These are phyloP conservation scores for Mariannaea elegans DNA, from an alignment of 2,329 filamentous ascomycete species.

Conservation along the genomic window DNA sequence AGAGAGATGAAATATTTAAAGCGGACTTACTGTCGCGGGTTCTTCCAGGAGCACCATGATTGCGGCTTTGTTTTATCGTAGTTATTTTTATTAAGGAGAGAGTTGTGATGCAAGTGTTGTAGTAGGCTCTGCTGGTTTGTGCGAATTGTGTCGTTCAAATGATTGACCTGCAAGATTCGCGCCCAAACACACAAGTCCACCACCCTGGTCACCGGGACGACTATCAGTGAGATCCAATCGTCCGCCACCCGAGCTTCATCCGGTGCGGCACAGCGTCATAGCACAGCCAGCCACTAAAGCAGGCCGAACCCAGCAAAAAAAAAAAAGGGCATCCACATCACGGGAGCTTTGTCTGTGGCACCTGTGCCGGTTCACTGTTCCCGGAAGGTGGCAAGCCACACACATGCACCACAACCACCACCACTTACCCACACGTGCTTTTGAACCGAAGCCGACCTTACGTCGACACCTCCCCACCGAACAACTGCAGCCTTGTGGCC, in stretches of 20 bases:
- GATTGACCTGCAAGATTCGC: too few species aligned
- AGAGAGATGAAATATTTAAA: too few species aligned
- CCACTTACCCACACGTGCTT: slow-evolving; percentile 19
- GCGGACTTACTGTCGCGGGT: slow-evolving; percentile 79
- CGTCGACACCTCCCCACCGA: slow-evolving; percentile 9
- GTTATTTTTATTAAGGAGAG: not conserved
- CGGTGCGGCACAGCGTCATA: slow-evolving; percentile 36
- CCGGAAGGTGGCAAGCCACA: slow-evolving; percentile 12
- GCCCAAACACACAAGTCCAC: not conserved
- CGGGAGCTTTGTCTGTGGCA: not conserved
- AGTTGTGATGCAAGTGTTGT: too few species aligned
- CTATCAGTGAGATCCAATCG: slow-evolving; percentile 28
- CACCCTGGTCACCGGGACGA: slow-evolving; percentile 43
- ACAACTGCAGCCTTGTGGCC: not conserved
- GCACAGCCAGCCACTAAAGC: slow-evolving; percentile 35
- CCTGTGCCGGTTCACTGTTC: not conserved
- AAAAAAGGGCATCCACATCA: slow-evolving; percentile 8
- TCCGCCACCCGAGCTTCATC: slow-evolving; percentile 28
- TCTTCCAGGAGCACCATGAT: slow-evolving; percentile 93
- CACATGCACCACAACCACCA: slow-evolving; percentile 1
- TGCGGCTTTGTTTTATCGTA: not conserved
- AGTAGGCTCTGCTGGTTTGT: not conserved
- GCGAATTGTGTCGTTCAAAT: not conserved
- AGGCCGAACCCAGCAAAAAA: slow-evolving; percentile 14
- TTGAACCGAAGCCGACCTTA: not conserved